Conservation (phyloP, 2,329 filamentous ascomycete species). For the Aspergillus bombycis region DNA sequence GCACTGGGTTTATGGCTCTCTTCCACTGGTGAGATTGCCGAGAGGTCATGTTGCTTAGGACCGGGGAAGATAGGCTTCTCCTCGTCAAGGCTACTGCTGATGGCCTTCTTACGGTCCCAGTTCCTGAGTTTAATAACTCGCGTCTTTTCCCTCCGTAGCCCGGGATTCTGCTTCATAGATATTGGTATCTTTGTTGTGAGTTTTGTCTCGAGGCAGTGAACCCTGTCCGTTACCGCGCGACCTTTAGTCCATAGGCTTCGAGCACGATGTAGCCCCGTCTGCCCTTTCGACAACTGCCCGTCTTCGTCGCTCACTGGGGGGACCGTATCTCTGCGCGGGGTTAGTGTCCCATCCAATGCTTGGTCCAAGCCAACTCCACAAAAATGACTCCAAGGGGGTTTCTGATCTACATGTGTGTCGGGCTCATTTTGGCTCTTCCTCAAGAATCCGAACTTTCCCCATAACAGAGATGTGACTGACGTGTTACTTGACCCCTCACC, state of each 20-base stretch:
- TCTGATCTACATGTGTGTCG: not conserved
- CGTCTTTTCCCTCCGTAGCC: constrained; percentile 16
- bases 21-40: not conserved
- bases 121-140: constrained; percentile 17
- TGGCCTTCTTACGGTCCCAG: constrained; percentile 8
- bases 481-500: constrained; percentile 16
- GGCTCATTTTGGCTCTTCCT: constrained; percentile 13
- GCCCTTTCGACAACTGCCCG: constrained; percentile 12
- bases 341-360: constrained; percentile 8
- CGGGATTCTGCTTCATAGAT: constrained; percentile 12
- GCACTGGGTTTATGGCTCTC: not conserved
- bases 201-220: constrained; percentile 17
- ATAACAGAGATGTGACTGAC: constrained; percentile 19
- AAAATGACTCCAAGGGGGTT: constrained; percentile 21
- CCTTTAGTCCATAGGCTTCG: constrained; percentile 16
- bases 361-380: constrained; percentile 17
- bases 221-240: constrained; percentile 16
- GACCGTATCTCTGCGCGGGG: not conserved
- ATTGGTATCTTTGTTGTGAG: constrained; percentile 9
- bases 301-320: constrained; percentile 5
- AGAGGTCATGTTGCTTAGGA: not conserved
- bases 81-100: constrained; percentile 4
- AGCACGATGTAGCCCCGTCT: constrained; percentile 16
- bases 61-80: constrained; percentile 1
- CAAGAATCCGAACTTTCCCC: constrained; percentile 22